Conservation (phyloP, 495 filamentous ascomycete genomes). For the Patellaria atrata region DNA sequence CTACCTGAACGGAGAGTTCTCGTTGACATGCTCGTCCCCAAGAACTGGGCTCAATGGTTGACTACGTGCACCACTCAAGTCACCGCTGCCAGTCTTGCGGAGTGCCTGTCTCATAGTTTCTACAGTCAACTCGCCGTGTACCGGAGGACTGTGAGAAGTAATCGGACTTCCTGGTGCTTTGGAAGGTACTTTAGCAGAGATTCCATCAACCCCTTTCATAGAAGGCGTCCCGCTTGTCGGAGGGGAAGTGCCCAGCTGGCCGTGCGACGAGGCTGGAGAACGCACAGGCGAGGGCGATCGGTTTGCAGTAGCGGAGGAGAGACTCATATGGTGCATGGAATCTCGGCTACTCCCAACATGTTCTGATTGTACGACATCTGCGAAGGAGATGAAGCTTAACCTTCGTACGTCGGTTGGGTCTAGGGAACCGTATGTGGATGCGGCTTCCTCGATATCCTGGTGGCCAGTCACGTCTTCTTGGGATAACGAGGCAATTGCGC, state of each 20-base stretch:
- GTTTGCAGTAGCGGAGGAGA: slow-evolving; percentile 41
- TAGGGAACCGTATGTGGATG: slow-evolving; percentile 55
- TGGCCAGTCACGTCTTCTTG: slow-evolving; percentile 23
- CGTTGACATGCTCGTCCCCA: slow-evolving; percentile 26
- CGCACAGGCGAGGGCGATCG: slow-evolving; percentile 61
- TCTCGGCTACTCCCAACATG: slow-evolving; percentile 52
- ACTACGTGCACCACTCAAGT: slow-evolving; percentile 49
- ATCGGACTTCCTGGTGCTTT: slow-evolving; percentile 32
- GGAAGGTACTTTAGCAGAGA: slow-evolving; percentile 29
- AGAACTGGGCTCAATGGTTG: slow-evolving; percentile 45
- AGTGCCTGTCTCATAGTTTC: slow-evolving; percentile 87
- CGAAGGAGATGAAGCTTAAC: slow-evolving; percentile 85
- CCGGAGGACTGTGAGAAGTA: slow-evolving; percentile 25
- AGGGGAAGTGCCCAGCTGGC: slow-evolving; percentile 40
- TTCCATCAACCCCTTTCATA: slow-evolving; percentile 49
- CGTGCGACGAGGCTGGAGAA: slow-evolving; percentile 53
- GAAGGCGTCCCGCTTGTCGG: slow-evolving; percentile 53
- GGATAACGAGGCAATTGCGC: slow-evolving; percentile 25
- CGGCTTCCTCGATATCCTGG: slow-evolving; percentile 37
- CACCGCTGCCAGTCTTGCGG: slow-evolving; percentile 66
- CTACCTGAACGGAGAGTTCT: slow-evolving; percentile 18
- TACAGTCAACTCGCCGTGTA: slow-evolving; percentile 51
- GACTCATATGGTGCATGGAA: slow-evolving; percentile 40
- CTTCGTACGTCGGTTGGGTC: slow-evolving; percentile 67
- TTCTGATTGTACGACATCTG: slow-evolving; percentile 85